Percentiles rank a stretch among this genome's conserved stretches.
Evolutionary conservation across 345 rosid genomes (phyloP).

Genomic region (Syzygium aromaticum): DNA sequence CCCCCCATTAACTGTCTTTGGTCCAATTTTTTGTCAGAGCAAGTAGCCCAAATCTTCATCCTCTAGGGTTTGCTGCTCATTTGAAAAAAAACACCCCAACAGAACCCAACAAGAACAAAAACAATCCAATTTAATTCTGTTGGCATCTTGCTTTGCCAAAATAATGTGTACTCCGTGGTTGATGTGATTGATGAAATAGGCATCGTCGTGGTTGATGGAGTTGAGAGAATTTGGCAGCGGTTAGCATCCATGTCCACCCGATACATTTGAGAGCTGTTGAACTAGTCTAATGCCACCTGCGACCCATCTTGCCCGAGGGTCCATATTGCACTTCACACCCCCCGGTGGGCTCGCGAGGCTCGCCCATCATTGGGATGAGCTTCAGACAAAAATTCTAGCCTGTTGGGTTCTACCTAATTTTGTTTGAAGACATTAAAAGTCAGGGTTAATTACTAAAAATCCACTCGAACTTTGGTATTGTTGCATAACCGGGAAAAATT

Average conservation of each 20-base stretch:
- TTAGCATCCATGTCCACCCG: background rate
- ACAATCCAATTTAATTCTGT: too few relatives aligned
- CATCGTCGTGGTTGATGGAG: background rate
- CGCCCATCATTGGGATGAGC: background rate
- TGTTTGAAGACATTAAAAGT: background rate
- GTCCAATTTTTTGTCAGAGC: background rate
- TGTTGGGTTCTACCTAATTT: background rate
- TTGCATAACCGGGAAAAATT: background rate
- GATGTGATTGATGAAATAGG: background rate
- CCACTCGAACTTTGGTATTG: background rate
- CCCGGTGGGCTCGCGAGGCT: accelerated
- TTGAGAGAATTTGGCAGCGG: background rate
- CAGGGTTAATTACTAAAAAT: background rate
- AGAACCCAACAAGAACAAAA: background rate
- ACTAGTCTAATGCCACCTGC: background rate
- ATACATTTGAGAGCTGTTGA: background rate
- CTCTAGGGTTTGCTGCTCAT: background rate
- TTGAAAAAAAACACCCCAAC: background rate
- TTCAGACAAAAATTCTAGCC: background rate
- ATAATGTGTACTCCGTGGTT: background rate
- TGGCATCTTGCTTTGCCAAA: background rate
- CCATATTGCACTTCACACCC: background rate
- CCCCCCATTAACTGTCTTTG: background rate
- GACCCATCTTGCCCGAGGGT: too few relatives aligned
- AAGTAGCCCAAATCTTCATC: background rate